Percentiles rank a stretch among this genome's conserved stretches.
phyloP scores from a whole-genome alignment of 2,329 filamentous ascomycete species.

The Neurospora crassa region DNA sequence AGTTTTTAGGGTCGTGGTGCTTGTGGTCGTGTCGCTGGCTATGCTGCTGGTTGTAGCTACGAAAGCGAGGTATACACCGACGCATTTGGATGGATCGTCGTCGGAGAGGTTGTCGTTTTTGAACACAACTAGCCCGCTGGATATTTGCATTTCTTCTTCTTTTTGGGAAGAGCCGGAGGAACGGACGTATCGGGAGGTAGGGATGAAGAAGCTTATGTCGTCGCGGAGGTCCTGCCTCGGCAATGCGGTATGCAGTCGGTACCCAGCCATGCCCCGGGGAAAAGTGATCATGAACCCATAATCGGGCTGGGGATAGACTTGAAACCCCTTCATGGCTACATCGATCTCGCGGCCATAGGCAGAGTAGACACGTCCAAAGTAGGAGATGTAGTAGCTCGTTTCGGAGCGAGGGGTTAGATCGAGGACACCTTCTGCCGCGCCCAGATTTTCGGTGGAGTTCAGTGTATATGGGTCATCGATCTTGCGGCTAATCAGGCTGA shows the following conservation, averaged over 20 bases:
- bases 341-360: constrained; percentile 14
- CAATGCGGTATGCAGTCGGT: constrained; percentile 6
- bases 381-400: constrained; percentile 12
- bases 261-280: constrained; percentile 10
- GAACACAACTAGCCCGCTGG: constrained; percentile 7
- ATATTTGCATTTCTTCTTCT: not conserved
- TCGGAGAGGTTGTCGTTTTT: not conserved
- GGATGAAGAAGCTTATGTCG: constrained; percentile 13
- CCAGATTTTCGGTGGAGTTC: not conserved
- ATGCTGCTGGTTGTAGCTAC: not conserved
- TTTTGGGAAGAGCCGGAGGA: not conserved
- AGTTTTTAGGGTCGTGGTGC: not conserved
- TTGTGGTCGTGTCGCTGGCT: not conserved
- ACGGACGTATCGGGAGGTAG: not conserved
- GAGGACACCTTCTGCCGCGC: not conserved
- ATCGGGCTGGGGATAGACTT: not conserved
- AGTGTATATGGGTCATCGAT: not conserved
- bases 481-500: constrained; percentile 10
- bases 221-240: constrained; percentile 4
- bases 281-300: constrained; percentile 15
- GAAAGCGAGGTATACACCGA: constrained; percentile 7
- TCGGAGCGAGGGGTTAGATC: constrained; percentile 9
- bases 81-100: not conserved
- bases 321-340: constrained; percentile 10
- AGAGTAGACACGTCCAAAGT: constrained; percentile 13